phyloP scores from a whole-genome alignment of 1,139 yeast genomes.

The Magnusiomyces fungicola region DNA sequence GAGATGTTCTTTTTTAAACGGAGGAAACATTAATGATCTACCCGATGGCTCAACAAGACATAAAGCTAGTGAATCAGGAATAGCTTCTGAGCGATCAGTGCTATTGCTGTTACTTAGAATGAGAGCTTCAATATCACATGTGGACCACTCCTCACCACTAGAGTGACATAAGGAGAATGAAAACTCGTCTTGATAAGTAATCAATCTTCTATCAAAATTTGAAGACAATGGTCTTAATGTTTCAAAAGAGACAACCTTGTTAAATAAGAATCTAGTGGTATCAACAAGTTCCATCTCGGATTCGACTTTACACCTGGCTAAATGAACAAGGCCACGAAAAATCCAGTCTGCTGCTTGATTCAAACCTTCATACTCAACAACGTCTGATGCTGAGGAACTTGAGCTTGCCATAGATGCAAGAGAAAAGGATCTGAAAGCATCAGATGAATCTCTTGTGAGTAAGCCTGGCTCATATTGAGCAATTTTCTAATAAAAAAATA shows the following conservation, averaged over 20 bases:
- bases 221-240: slow-evolving; percentile 26
- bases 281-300: slow-evolving; percentile 23
- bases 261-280: slow-evolving; percentile 25
- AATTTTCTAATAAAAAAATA: slow-evolving; percentile 2
- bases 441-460: neutral
- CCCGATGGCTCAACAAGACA: slow-evolving; percentile 33
- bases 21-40: slow-evolving; percentile 32
- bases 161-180: slow-evolving; percentile 29
- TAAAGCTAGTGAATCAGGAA: slow-evolving; percentile 28
- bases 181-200: slow-evolving; percentile 31
- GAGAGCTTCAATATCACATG: slow-evolving; percentile 19
- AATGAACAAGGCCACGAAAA: slow-evolving; percentile 20
- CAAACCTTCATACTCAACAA: slow-evolving; percentile 11
- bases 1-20: slow-evolving; percentile 31
- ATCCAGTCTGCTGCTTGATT: slow-evolving; percentile 12
- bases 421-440: slow-evolving; percentile 18
- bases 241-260: slow-evolving; percentile 28
- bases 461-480: neutral
- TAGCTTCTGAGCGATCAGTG: slow-evolving; percentile 10
- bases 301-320: slow-evolving; percentile 19
- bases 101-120: slow-evolving; percentile 26
- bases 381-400: slow-evolving; percentile 13
- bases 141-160: slow-evolving; percentile 14
- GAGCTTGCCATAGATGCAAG: slow-evolving; percentile 13
- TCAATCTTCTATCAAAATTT: slow-evolving; percentile 26